These are phyloP conservation scores for Metarhizium robertsii DNA, from an alignment of 2,329 filamentous ascomycete genomes.

Conservation along the genomic window DNA sequence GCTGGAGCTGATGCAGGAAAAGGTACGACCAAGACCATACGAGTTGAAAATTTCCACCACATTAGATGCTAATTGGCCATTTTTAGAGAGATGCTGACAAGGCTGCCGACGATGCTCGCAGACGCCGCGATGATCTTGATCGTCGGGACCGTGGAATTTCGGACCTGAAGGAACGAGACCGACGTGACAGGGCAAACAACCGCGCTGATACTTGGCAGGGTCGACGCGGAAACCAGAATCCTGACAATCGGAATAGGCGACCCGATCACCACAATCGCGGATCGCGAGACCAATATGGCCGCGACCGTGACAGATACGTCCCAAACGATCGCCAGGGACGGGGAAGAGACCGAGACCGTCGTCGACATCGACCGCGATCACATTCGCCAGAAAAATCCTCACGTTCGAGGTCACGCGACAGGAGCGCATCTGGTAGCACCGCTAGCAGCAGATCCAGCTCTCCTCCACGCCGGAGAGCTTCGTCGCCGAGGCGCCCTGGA, in stretches of 20 bases:
- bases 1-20: slow-evolving; percentile 85
- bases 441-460: slow-evolving; percentile 21
- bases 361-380: slow-evolving; percentile 22
- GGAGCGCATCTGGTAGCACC: slow-evolving; percentile 20
- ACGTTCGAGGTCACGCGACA: slow-evolving; percentile 24
- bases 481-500: slow-evolving; percentile 21
- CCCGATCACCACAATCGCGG: slow-evolving; percentile 33
- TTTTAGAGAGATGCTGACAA: slow-evolving; percentile 70
- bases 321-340: slow-evolving; percentile 32
- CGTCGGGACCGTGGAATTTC: slow-evolving; percentile 63
- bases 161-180: slow-evolving; percentile 56
- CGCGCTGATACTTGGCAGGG: slow-evolving; percentile 45
- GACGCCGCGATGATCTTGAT: slow-evolving; percentile 61
- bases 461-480: slow-evolving; percentile 23
- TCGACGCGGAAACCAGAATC: slow-evolving; percentile 42
- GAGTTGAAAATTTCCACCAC: neutral
- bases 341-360: slow-evolving; percentile 28
- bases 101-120: slow-evolving; percentile 65
- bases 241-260: slow-evolving; percentile 29
- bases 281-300: slow-evolving; percentile 32
- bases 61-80: slow-evolving; percentile 3
- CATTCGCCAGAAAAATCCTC: slow-evolving; percentile 22
- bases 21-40: slow-evolving; percentile 45
- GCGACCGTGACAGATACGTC: slow-evolving; percentile 47
- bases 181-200: slow-evolving; percentile 41